Evolutionary conservation across 2,329 filamentous ascomycete species (phyloP).

Genomic region (Peltaster fructicola): DNA sequence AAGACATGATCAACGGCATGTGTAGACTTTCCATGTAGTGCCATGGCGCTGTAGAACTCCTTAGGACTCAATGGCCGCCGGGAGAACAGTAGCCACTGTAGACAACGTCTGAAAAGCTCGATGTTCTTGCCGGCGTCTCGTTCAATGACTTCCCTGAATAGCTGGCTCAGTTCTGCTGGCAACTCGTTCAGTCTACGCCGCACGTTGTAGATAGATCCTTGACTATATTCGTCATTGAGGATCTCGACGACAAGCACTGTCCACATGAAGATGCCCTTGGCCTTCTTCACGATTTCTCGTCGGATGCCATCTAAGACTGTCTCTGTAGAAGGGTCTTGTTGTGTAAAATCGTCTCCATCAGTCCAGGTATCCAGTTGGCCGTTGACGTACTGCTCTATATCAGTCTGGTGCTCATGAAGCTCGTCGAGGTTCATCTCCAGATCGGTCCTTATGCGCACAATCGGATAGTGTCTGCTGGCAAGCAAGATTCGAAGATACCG

Average conservation of each 20-base stretch:
- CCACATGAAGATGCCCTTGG: conserved; percentile 1
- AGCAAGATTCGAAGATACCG: not conserved
- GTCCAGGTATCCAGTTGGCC: too few species aligned
- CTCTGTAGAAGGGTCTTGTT: too few species aligned
- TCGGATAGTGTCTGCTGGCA: conserved; percentile 2
- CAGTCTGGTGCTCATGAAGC: not conserved
- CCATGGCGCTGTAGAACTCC: conserved; percentile 1
- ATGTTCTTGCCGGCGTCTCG: not conserved
- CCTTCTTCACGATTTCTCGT: not conserved
- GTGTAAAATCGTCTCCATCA: too few species aligned
- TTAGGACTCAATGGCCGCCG: not conserved
- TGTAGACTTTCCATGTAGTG: not conserved
- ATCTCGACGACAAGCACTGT: not conserved
- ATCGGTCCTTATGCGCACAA: not conserved
- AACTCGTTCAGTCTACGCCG: not conserved
- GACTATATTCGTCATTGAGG: not conserved
- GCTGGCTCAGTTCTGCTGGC: not conserved
- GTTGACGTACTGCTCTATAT: conserved; percentile 1
- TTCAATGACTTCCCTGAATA: not conserved
- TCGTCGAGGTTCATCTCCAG: not conserved
- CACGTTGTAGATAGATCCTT: not conserved
- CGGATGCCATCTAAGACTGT: too few species aligned
- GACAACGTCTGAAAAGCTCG: too few species aligned
- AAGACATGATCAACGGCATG: not conserved
- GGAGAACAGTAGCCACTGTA: conserved; percentile 1